Conservation (phyloP, 1,284 basidiomycete species). For the Pulveroboletus sp. region DNA sequence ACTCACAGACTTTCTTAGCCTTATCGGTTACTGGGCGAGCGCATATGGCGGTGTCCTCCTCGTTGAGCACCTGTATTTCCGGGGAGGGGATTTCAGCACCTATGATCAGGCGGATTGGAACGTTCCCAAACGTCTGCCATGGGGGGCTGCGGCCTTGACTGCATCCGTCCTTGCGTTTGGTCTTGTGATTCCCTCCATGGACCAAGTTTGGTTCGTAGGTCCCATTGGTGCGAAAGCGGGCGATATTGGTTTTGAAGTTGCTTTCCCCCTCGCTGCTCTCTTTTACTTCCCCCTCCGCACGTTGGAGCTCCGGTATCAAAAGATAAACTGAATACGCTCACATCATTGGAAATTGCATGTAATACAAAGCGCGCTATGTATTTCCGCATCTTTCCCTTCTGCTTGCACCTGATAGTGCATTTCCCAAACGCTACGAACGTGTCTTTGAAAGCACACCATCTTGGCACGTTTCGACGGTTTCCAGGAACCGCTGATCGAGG, state of each 20-base stretch:
- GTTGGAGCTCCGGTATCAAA: conserved; percentile 39
- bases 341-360: conserved; percentile 7
- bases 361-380: conserved; percentile 4
- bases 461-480: conserved; percentile 20
- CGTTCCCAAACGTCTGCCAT: conserved; percentile 49
- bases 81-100: conserved; percentile 42
- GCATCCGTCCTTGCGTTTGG: conserved; percentile 50
- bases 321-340: conserved; percentile 14
- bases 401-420: neutral
- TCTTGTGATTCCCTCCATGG: conserved; percentile 65
- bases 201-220: conserved; percentile 70
- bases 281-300: conserved; percentile 57
- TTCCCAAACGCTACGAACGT: neutral
- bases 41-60: conserved; percentile 58
- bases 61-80: conserved; percentile 63
- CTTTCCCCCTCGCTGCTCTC: conserved; percentile 50
- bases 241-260: conserved; percentile 76
- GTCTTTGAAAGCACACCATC: neutral
- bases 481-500: conserved; percentile 13
- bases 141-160: conserved; percentile 57
- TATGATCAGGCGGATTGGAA: conserved; percentile 61
- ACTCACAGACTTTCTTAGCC: conserved; percentile 63
- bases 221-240: conserved; percentile 68
- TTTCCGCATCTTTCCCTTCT: neutral
- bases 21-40: conserved; percentile 73